A percentile compares a stretch with the other conserved stretches of the same genome.
phyloP scores from a whole-genome alignment of 2,329 filamentous ascomycete genomes.

The Orbilia ellipsospora region DNA sequence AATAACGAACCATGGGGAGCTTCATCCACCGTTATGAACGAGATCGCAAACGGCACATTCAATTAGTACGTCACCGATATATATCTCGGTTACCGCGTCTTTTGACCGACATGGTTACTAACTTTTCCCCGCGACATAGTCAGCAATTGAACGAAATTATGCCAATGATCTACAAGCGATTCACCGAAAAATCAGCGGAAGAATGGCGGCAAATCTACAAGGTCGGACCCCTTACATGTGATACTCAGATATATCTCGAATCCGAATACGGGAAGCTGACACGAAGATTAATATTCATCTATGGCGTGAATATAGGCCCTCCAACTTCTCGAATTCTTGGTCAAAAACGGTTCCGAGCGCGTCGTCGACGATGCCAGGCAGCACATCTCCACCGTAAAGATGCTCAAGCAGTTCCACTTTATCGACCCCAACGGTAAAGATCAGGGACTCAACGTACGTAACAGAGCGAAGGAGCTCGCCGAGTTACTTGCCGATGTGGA shows the following conservation, averaged over 20 bases:
- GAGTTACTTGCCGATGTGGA: slow-evolving; percentile 95
- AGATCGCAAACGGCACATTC: slow-evolving; percentile 97
- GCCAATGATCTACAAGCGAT: slow-evolving; percentile 99
- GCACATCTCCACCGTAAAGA: slow-evolving; percentile 93
- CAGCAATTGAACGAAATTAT: slow-evolving; percentile 99
- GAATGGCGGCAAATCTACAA: slow-evolving; percentile 99
- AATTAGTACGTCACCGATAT: slow-evolving; percentile 80
- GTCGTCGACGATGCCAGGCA: slow-evolving; percentile 97
- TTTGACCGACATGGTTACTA: background rate
- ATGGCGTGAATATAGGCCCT: slow-evolving; percentile 68
- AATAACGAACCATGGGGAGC: slow-evolving; percentile 99
- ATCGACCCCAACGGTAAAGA: slow-evolving; percentile 98
- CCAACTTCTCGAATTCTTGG: slow-evolving; percentile 93
- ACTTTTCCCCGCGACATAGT: slow-evolving; percentile 65
- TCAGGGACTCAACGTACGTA: slow-evolving; percentile 96
- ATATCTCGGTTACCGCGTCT: background rate
- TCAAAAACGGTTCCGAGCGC: slow-evolving; percentile 97
- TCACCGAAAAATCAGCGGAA: slow-evolving; percentile 97
- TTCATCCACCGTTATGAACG: slow-evolving; percentile 87
- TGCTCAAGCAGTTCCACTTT: slow-evolving; percentile 98
- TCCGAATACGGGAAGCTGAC: slow-evolving; percentile 4
- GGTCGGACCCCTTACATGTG: slow-evolving; percentile 64
- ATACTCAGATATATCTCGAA: no score
- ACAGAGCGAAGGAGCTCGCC: slow-evolving; percentile 92
- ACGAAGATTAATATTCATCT: slow-evolving; percentile 4